Percentiles rank a stretch among this genome's conserved stretches.
Evolutionary conservation across 108 stramenopile genomes (phyloP).

Genomic region (Stephanodiscus minutulus): DNA sequence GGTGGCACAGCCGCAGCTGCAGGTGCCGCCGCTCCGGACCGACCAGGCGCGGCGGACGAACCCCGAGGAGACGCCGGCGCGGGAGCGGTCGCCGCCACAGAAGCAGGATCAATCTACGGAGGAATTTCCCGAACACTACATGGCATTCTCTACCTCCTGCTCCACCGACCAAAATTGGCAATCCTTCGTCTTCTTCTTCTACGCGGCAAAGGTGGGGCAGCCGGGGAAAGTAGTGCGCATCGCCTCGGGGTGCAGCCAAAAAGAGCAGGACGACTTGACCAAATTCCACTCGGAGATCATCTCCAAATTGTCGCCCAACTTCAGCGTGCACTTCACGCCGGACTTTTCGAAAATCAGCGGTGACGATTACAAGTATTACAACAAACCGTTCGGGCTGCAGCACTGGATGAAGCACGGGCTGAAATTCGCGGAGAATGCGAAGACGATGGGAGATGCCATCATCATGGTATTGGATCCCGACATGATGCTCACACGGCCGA

Average conservation of each 20-base stretch:
- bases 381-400: slow-evolving; percentile 89
- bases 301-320: slow-evolving; percentile 50
- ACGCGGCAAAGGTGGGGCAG: slow-evolving; percentile 68
- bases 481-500: slow-evolving; percentile 73
- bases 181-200: slow-evolving; percentile 87
- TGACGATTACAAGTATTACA: slow-evolving; percentile 83
- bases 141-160: slow-evolving; percentile 85
- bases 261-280: slow-evolving; percentile 37
- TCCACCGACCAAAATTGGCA: slow-evolving; percentile 94
- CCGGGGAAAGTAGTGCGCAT: slow-evolving; percentile 89
- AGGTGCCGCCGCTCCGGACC: no score
- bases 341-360: slow-evolving; percentile 52
- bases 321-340: slow-evolving; percentile 77
- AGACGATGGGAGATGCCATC: slow-evolving; percentile 62
- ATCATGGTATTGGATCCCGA: slow-evolving; percentile 86
- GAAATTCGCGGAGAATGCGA: slow-evolving; percentile 54
- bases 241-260: slow-evolving; percentile 71
- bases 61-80: no score
- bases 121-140: slow-evolving; percentile 39
- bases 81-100: no score
- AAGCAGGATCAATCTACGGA: background rate
- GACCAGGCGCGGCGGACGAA: no score
- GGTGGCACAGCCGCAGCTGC: no score
- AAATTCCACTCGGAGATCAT: slow-evolving; percentile 48
- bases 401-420: slow-evolving; percentile 80